A percentile compares a stretch with the other conserved stretches of the same genome.
Conservation (phyloP, 108 stramenopile species). For the Conticribra guillardii region DNA sequence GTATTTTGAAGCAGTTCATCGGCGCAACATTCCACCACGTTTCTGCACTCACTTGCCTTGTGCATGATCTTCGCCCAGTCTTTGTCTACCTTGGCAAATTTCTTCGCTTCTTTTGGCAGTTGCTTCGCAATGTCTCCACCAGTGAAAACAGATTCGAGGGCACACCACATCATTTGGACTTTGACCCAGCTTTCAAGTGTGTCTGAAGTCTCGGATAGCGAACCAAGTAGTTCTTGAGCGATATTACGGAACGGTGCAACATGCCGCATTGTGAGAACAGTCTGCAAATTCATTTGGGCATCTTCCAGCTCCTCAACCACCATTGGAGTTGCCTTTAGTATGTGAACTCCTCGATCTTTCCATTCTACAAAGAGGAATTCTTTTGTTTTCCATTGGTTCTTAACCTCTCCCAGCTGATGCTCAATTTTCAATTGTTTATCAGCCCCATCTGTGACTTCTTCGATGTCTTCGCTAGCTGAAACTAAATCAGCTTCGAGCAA, state of each 20-base stretch:
- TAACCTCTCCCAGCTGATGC: conserved; percentile 75
- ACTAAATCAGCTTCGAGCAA: conserved; percentile 66
- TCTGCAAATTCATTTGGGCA: conserved; percentile 88
- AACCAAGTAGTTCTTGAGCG: conserved; percentile 77
- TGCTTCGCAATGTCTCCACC: conserved; percentile 94
- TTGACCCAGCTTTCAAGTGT: conserved; percentile 92
- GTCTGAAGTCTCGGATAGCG: conserved; percentile 86
- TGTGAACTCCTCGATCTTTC: conserved; percentile 81
- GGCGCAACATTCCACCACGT: conserved; percentile 80
- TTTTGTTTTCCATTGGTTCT: conserved; percentile 66
- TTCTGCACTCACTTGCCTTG: conserved; percentile 76
- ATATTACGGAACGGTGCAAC: conserved; percentile 81
- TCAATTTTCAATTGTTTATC: conserved; percentile 91
- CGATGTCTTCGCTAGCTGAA: conserved; percentile 68
- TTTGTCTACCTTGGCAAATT: conserved; percentile 93
- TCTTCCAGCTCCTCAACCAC: conserved; percentile 94
- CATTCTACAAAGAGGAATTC: conserved; percentile 83
- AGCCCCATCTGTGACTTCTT: conserved; percentile 90
- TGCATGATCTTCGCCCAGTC: conserved; percentile 89
- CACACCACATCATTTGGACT: conserved; percentile 94
- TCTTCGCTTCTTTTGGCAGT: conserved; percentile 90
- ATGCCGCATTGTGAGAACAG: conserved; percentile 89
- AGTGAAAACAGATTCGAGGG: conserved; percentile 90
- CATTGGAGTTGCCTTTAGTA: conserved; percentile 77
- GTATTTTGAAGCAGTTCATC: conserved; percentile 72